Evolutionary conservation across 2,329 filamentous ascomycete species (phyloP), one percentile per base, ranked within the genome.

Genomic region (Claviceps humidiphila): DNA sequence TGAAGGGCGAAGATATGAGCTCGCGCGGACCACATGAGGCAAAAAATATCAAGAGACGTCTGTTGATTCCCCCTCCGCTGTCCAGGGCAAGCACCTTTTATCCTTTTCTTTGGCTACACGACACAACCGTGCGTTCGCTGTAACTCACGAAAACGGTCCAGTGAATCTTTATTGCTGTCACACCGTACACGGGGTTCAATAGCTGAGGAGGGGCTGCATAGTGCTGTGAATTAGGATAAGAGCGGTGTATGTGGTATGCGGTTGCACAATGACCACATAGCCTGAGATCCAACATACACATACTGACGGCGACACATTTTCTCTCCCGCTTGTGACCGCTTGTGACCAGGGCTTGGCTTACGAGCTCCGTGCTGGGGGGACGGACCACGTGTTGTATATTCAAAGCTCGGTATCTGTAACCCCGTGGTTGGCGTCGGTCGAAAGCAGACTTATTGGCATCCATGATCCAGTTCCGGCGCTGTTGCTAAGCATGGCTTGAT

Each of bases 371-470:
- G 22, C 13, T 8, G 20, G 22, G 22, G 42, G 7, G 20, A 13
- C 41, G 26, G 26, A 30, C 26, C 26, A 30, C 8, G 9, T 8
- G 9, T 34, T 34, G 9, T 34, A 11, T 34, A 9, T 16, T 60
- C 57, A 69, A 3, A 71, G 59, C 24, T 70, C 68, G 37, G 54
- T 50, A 4, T 71, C 69, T 9, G 50, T 49, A 1, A 40, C 44
- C 1, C 60, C 65, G 47, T 71, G 65, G 38, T 67, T 58, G 22
- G 63, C 57, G 34, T 55, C 64, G 1, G 66, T 68, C 0, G 67
- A 70, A 34, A 72, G 58, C 9, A 71, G 57, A 2, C 58, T 55
- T 8, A 70, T 61, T 0, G 63, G 47, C 3, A 49, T 54, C 67
- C 69, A 71, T 2, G 57, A 56, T 5, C 56, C 60, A 5, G 59